Evolutionary conservation across 2,329 filamentous ascomycete species (phyloP), one percentile per base, ranked within the genome.

Genomic region (Lachnellula arida): DNA sequence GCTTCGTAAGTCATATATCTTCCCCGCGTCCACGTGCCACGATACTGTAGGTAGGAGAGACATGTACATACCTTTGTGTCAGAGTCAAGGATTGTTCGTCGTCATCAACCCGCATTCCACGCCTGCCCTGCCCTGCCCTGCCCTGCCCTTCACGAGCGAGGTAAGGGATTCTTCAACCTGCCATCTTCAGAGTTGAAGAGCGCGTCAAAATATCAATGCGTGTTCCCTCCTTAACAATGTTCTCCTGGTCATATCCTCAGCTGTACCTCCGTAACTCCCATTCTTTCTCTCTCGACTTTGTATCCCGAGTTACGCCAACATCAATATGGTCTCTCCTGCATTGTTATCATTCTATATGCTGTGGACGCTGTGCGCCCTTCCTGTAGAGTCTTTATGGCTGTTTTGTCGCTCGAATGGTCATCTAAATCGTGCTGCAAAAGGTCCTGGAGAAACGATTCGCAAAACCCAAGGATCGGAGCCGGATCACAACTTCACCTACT

Each of bases 341-440:
- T 28, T 46, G 9, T 40, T 50, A 12, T 39, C 47, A 15, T 34
- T 57, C 54, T 42, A 14, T 42, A 25, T 55, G 42, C 23, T 56
- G 9, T 50, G 47, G 58, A 49, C 49, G 52, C 48, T 60, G 54
- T 46, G 51, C 49, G 52, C 55, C 49, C 40, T 49, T 2, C 46
- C 48, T 35, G 19, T 28, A 22, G 39, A 57, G 23, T 51, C 51
- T 39, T 23, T 47, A 32, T 60, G 58, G 58, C 51, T 55, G 58
- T 53, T 55, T 34, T 46, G 52, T 28, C 58, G 34, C n/a, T 39
- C 43, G 49, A 39, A n/a, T 23, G 39, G 37, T 25, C 47, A 59
- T 54, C 28, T n/a, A 12, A 22, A 25, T 15, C 17, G 19, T 25
- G 42, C 19, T 17, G n/a, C 19, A 14, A n/a, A 22, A 14, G 19